Base-by-base conservation (phyloP, 768 basidiomycete genomes). In the Kwoniella pini region DNA sequence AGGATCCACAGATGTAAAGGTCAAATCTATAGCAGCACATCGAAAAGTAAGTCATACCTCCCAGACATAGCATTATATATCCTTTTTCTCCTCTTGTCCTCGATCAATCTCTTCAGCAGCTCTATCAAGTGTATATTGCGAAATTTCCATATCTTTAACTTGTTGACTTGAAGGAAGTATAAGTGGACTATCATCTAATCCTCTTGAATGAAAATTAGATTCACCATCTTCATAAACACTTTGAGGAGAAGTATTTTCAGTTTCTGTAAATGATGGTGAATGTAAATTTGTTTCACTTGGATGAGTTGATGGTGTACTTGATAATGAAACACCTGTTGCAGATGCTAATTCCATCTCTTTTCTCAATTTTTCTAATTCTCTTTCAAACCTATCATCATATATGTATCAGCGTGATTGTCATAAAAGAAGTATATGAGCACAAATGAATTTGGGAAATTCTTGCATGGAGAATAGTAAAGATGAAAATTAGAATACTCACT, bases 291-390 rank as follows among this genome's bases (percentile, higher is more conserved):
- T 55, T 15, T 39, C 56, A 4, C 33, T 36, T 7, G 33, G 33
- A 36, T 36, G 33, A 7, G 45, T 57, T 9, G 60, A 51, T 15
- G 57, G 24, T 22, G 67, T 26, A 7, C 59, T 50, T 11, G 38
- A 52, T 10, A 56, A 53, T 2, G 70, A 58, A 17, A 52, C 21
- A n/a, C 68, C 71, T 4, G 72, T 56, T 2, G 69, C 63, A n/a
- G 75, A 75, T 13, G 74, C 69, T 4, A 91, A 88, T 2, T 90
- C 91, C 28, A 95, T 83, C 70, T 96, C 93, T 79, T 91, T 93
- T 49, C 93, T 86, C 38, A 96, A 79, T 5, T 88, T 87, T 72
- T 95, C 93, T 24, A 96, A 81, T 78, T 96, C 93, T 26, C 90
- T 85, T 77, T 96, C 93, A 69, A 96, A 96, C 76, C 92, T 94